These are phyloP conservation scores for Solanum appendiculatum DNA, from an alignment of 257 asterid species.

Conservation along the genomic window DNA sequence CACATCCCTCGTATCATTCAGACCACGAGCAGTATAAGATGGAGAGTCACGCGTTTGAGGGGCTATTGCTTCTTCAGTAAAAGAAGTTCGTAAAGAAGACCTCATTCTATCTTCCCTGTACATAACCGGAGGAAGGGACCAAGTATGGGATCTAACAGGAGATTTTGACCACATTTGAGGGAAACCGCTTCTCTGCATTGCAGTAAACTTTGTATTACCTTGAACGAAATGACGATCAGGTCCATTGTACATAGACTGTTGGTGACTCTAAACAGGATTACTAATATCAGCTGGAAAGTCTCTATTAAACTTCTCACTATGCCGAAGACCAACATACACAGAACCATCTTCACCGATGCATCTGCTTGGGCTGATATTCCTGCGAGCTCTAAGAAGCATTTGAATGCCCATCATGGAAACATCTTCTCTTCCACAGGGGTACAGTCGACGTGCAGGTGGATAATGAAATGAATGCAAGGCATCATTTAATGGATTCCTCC, in stretches of 20 bases:
- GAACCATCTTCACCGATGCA: conserved; percentile 29
- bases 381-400: conserved; percentile 37
- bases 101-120: conserved; percentile 56
- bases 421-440: conserved; percentile 52
- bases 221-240: conserved; percentile 29
- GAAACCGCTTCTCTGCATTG: conserved; percentile 46
- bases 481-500: no score
- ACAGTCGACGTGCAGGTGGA: conserved; percentile 39
- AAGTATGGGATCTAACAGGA: conserved; percentile 47
- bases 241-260: conserved; percentile 35
- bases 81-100: conserved; percentile 22
- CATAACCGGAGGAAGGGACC: conserved; percentile 49
- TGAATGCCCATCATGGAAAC: conserved; percentile 29
- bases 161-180: conserved; percentile 50
- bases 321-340: conserved; percentile 23
- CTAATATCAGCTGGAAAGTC: conserved; percentile 38
- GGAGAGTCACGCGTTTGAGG: no score
- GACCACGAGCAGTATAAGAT: no score
- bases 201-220: conserved; percentile 40
- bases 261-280: conserved; percentile 38
- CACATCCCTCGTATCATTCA: no score
- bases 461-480: conserved; percentile 32
- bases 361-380: conserved; percentile 47
- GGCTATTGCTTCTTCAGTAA: no score
- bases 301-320: conserved; percentile 38